These are phyloP conservation scores for Chaetothyriales sp. DNA, from an alignment of 2,329 filamentous ascomycete genomes.

Conservation along the genomic window DNA sequence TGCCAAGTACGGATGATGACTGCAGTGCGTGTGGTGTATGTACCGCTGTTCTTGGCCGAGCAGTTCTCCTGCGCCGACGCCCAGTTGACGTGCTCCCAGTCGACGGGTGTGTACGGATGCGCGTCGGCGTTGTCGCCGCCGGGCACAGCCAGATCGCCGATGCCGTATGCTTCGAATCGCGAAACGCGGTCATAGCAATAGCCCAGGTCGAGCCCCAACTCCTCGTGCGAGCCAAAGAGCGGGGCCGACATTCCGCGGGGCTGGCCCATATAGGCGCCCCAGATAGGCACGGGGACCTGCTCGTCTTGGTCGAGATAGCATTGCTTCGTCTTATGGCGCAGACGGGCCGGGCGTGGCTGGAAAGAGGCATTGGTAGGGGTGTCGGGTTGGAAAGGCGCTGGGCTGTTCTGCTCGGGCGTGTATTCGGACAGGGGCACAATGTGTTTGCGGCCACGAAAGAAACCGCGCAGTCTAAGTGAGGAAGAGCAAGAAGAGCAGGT, in stretches of 20 bases:
- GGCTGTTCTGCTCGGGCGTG: constrained; percentile 11
- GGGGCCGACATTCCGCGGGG: constrained; percentile 25
- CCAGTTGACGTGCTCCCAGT: constrained; percentile 57
- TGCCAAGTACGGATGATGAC: constrained; percentile 17
- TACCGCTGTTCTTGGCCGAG: constrained; percentile 49
- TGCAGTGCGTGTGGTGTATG: constrained; percentile 8
- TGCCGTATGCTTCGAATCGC: constrained; percentile 47
- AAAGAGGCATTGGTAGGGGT: constrained; percentile 3
- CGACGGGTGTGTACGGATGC: constrained; percentile 12
- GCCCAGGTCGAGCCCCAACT: constrained; percentile 47
- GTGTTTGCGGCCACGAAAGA: constrained; percentile 10
- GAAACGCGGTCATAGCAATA: constrained; percentile 57
- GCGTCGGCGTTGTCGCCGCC: constrained; percentile 9
- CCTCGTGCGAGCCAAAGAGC: constrained; percentile 49
- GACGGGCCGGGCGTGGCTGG: background rate
- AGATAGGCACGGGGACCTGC: constrained; percentile 7
- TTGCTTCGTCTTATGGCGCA: constrained; percentile 1
- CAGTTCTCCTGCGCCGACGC: constrained; percentile 56
- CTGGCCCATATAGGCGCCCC: constrained; percentile 13
- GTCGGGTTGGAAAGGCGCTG: constrained; percentile 4
- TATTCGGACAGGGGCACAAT: constrained; percentile 12
- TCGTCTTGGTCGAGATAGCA: constrained; percentile 13
- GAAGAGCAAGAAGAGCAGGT: background rate
- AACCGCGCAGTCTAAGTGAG: constrained; percentile 7
- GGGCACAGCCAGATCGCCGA: constrained; percentile 16